A percentile compares a stretch with the other conserved stretches of the same genome.
These are phyloP conservation scores for Coffea humblotiana DNA, from an alignment of 305 asterid species.

Conservation along the genomic window DNA sequence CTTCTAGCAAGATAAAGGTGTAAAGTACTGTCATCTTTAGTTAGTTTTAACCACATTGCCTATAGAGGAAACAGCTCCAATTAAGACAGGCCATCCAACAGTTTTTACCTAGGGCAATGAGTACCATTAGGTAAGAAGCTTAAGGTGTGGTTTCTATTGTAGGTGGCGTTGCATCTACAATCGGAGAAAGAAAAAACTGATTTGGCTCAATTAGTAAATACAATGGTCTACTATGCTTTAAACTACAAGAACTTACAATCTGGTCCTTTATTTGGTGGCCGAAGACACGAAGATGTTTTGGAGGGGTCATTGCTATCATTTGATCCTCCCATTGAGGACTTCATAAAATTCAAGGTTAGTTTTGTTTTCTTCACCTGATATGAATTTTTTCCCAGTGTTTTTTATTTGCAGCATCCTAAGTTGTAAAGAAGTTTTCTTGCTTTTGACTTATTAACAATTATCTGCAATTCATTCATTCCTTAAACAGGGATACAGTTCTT, in stretches of 20 bases:
- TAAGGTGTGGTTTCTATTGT: constrained; percentile 32
- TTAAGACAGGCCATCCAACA: not conserved
- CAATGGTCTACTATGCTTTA: constrained; percentile 84
- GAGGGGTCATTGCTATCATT: constrained; percentile 62
- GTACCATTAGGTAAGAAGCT: constrained; percentile 20
- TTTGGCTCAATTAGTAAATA: constrained; percentile 61
- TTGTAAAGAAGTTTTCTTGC: constrained; percentile 13
- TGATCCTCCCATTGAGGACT: constrained; percentile 78
- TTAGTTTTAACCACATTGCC: not conserved
- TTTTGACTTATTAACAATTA: constrained; percentile 20
- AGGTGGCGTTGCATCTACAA: constrained; percentile 86
- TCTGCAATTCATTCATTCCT: constrained; percentile 16
- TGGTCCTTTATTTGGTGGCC: constrained; percentile 45
- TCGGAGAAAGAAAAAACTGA: constrained; percentile 77
- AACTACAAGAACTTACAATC: constrained; percentile 72
- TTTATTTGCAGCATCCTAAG: not conserved
- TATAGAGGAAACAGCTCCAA: not conserved
- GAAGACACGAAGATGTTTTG: constrained; percentile 50
- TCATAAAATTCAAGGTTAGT: constrained; percentile 71
- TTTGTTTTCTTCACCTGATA: constrained; percentile 16
- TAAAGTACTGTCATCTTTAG: not conserved
- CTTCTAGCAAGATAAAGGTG: not conserved
- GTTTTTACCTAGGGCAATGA: constrained; percentile 3
- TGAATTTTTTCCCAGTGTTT: constrained; percentile 9
- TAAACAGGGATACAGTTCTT: constrained; percentile 65